Base-by-base conservation (phyloP, 345 rosid species). In the Pistacia atlantica region DNA sequence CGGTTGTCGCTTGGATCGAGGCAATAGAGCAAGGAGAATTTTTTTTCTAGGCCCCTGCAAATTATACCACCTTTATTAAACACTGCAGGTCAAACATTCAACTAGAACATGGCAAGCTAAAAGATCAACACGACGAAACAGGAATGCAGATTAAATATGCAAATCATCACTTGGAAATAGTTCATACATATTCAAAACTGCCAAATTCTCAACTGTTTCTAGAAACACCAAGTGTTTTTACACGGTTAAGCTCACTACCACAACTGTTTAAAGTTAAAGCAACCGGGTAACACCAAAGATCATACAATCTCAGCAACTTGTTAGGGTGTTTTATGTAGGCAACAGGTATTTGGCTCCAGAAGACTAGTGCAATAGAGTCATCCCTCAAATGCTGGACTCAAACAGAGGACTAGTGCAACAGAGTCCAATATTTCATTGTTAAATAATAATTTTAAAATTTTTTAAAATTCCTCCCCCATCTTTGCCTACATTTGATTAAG, bases 21-120 rank as follows among this genome's bases (percentile, higher is more conserved):
- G 84, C 42, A 85, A 61, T 63, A 93, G 74, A 18, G 98, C 94
- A 63, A 87, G 92, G 68, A 93, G 92, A 78, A 96, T 96, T 84
- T 93, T 96, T 86, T 96, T 96, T 80, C 99, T 88, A 49, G 99
- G 97, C 28, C 98, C 98, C 98, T 96, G 91, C 80, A 77, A 82
- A 66, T 75, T 75, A 73, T 61, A 81, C 45, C 65, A 62, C 22
- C 38, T 55, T 54, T 66, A n/a, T 76, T 51, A 75, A 25, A 38
- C 28, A 9, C 33, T 5, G 59, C 35, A 14, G 10, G 65, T 20
- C 52, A 67, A 67, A 67, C 71, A 42, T 8, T 42, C 71, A 11
- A 25, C 45, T 0, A 45, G 13, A 17, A 65, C 16, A n/a, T 4
- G 5, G 20, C 63, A 55, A 56, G 31, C 31, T 3, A 4, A 28